Base-by-base conservation (phyloP, 1,284 basidiomycete genomes). In the Trametes versicolor region DNA sequence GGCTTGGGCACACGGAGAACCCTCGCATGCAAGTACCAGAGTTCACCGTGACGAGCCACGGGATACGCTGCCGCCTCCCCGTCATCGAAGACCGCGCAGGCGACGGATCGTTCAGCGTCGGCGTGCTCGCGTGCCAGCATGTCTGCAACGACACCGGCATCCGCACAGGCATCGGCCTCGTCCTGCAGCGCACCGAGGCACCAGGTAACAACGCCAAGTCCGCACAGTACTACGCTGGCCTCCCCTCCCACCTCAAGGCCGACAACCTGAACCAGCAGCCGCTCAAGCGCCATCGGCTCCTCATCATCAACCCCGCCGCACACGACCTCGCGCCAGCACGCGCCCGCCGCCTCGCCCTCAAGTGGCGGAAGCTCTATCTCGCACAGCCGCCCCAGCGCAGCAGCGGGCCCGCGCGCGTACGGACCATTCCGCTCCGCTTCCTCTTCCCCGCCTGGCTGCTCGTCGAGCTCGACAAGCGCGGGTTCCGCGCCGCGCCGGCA, bases 351-450 rank as follows among this genome's bases (percentile, higher is more conserved):
- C 52, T 54, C 23, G 54, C 52, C 5, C 32, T 49, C 15, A 29
- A 29, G 23, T 61, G 60, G 60, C 41, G 43, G 17, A 51, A 61
- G 52, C 21, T 61, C 43, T 61, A 55, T 52, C 41, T 61, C 36
- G 60, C 52, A 32, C 55, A 55, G 53, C 50, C 25, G 29, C 50
- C 50, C 3, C 29, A 21, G 19, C 21, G 52, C 12, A 25, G 52
- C 29, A 21, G 50, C 39, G 39, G n/a, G 23, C 25, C 27, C 39
- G 41, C 41, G 17, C 19, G 15, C 29, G 43, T 48, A 12, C 43
- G 21, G 19, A 47, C 43, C 7, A 41, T 57, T 29, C 55, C 55
- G 21, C 55, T 47, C n/a, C 55, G 43, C 55, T 47, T 57, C 45
- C 55, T 57, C 43, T 57, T 48, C 55, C 55, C 55, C 39, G n/a